phyloP scores from a whole-genome alignment of 257 asterid genomes.

The Ehretia macrophylla region DNA sequence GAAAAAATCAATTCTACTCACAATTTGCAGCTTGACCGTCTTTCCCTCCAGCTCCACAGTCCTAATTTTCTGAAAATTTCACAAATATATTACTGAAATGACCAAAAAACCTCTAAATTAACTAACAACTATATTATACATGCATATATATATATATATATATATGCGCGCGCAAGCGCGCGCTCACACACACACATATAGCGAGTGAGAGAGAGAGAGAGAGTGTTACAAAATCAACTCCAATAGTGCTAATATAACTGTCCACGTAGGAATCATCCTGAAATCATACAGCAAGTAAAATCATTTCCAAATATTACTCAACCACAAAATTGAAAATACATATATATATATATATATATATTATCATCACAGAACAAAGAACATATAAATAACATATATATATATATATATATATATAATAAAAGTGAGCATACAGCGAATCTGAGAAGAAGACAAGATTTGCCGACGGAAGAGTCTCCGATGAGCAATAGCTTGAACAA shows the following conservation, averaged over 20 bases:
- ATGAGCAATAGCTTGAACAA: conserved; percentile 51
- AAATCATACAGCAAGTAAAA: conserved; percentile 20
- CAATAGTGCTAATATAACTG: conserved; percentile 98
- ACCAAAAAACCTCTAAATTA: no score
- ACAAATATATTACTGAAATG: conserved; percentile 2
- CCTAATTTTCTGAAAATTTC: conserved; percentile 77
- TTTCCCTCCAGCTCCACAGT: conserved; percentile 91
- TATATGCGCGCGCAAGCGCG: no score
- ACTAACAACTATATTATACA: no score
- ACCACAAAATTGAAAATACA: not conserved
- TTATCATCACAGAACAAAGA: not conserved
- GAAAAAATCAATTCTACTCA: conserved; percentile 36
- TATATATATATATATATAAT: not conserved
- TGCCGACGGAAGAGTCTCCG: conserved; percentile 57
- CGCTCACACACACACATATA: not conserved
- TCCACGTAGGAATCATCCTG: conserved; percentile 99
- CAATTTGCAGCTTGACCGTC: conserved; percentile 96
- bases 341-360: not conserved
- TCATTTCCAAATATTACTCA: not conserved
- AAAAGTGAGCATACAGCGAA: conserved; percentile 38
- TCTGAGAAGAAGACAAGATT: conserved; percentile 54
- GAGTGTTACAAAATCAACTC: conserved; percentile 90
- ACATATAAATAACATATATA: not conserved
- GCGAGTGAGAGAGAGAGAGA: not conserved
- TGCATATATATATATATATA: no score